These are phyloP conservation scores for Gossypium anomalum DNA, from an alignment of 345 rosid genomes.

Conservation along the genomic window DNA sequence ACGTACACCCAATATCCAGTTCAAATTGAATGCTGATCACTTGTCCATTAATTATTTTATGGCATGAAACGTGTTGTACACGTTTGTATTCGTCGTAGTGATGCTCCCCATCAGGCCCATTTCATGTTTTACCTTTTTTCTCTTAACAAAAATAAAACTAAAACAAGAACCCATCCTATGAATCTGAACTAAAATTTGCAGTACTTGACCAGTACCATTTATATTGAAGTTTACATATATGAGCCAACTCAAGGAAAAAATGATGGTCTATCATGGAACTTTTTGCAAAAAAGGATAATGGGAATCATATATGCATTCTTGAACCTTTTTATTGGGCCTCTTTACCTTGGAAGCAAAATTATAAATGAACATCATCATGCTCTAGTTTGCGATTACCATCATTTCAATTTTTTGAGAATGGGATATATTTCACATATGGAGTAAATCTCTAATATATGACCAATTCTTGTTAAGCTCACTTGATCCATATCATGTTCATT, in stretches of 20 bases:
- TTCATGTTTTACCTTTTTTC: neutral
- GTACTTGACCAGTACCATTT: neutral
- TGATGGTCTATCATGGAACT: neutral
- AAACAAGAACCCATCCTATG: neutral
- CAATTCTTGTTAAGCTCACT: too few species aligned
- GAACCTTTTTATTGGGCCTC: neutral
- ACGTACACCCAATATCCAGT: too few species aligned
- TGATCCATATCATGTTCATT: too few species aligned
- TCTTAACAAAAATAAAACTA: too few species aligned
- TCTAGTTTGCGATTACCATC: neutral
- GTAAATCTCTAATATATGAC: neutral
- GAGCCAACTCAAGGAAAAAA: neutral
- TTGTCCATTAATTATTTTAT: neutral
- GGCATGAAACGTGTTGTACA: neutral
- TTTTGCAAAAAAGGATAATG: neutral
- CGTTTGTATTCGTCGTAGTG: neutral
- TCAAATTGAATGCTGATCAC: neutral
- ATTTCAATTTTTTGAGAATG: neutral
- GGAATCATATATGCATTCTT: neutral
- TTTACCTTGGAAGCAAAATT: neutral
- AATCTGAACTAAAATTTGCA: neutral
- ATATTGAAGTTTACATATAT: neutral
- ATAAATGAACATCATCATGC: neutral
- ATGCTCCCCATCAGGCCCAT: neutral
- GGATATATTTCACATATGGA: neutral